Base-by-base conservation (phyloP, 2,329 filamentous ascomycete genomes). In the Claviceps maximensis region DNA sequence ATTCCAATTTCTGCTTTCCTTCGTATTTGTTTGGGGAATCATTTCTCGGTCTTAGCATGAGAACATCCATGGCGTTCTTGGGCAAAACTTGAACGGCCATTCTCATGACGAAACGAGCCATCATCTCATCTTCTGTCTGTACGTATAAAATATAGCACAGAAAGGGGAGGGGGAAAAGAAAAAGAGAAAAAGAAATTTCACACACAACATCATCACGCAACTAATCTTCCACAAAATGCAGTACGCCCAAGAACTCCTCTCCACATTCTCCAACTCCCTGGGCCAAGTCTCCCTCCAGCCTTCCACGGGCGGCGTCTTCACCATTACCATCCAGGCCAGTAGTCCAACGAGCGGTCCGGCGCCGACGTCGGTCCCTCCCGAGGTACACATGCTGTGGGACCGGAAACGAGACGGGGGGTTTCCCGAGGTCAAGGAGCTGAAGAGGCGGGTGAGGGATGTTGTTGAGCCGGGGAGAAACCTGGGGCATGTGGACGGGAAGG, bases 171-270 rank as follows among this genome's bases (percentile, higher is more conserved):
- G 3, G 13, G 9, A 12, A 33, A 33, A 33, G 31, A 33, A 33
- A 1, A 33, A 10, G 13, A 33, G 31, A 33, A 33, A 7, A 10
- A 33, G 12, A 7, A 10, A 8, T 4, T 29, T 29, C 27, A 12
- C 9, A 7, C 41, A 12, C 7, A 13, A 44, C 4, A 44, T 13
- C 13, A 15, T 6, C 42, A 10, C 21, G 5, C 38, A 17, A 47
- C 36, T 40, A 23, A 36, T 5, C 36, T 19, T 1, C 15, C 6
- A n/a, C n/a, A n/a, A n/a, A n/a, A n/a, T n/a, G n/a, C 60, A 95
- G 87, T 96, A 86, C 67, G 91, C 85, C 49, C 93, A 97, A 75
- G 93, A 97, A 69, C 82, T 98, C 46, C 82, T 98, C 40, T 95
- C 89, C 1, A 98, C 91, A 0, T 98, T 98, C 71, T 80, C 81